These are phyloP conservation scores for Physaria fendleri DNA, from an alignment of 345 rosid species.

Conservation along the genomic window DNA sequence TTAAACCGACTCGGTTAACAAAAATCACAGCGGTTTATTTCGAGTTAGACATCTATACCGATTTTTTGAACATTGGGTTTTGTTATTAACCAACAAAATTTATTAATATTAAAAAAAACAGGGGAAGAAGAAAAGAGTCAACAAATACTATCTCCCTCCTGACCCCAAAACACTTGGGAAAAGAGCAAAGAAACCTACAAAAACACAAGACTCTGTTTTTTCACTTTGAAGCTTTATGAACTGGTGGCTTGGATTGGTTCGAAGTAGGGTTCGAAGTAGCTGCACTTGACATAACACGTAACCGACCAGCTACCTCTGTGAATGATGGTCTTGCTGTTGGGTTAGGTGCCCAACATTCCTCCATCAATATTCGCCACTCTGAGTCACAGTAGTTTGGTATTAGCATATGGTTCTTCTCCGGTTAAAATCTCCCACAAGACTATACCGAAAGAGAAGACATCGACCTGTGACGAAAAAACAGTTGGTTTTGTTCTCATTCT, in stretches of 20 bases:
- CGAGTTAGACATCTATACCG: too few species aligned
- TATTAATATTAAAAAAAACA: slow-evolving; percentile 10
- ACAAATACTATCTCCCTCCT: slow-evolving; percentile 35
- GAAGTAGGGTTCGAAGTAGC: slow-evolving; percentile 55
- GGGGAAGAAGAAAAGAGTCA: slow-evolving; percentile 32
- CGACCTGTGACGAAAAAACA: slow-evolving; percentile 49
- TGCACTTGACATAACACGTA: slow-evolving; percentile 59
- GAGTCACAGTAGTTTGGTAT: slow-evolving; percentile 60
- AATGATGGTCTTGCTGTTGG: slow-evolving; percentile 67
- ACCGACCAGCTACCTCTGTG: slow-evolving; percentile 60
- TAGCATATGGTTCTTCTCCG: slow-evolving; percentile 82
- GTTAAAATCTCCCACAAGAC: slow-evolving; percentile 90
- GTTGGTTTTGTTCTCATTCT: slow-evolving; percentile 3
- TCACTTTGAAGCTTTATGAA: slow-evolving; percentile 40
- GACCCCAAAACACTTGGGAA: slow-evolving; percentile 19
- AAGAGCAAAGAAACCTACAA: slow-evolving; percentile 6
- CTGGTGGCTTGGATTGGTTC: slow-evolving; percentile 50
- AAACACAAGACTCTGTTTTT: slow-evolving; percentile 6
- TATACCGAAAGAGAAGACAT: slow-evolving; percentile 78
- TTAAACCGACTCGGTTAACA: not conserved
- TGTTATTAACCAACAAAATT: too few species aligned
- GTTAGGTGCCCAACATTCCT: slow-evolving; percentile 78
- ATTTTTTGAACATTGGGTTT: too few species aligned
- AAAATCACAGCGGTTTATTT: too few species aligned
- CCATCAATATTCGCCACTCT: slow-evolving; percentile 73